Evolutionary conservation across 345 rosid genomes (phyloP).

Genomic region (Moringa oleifera): DNA sequence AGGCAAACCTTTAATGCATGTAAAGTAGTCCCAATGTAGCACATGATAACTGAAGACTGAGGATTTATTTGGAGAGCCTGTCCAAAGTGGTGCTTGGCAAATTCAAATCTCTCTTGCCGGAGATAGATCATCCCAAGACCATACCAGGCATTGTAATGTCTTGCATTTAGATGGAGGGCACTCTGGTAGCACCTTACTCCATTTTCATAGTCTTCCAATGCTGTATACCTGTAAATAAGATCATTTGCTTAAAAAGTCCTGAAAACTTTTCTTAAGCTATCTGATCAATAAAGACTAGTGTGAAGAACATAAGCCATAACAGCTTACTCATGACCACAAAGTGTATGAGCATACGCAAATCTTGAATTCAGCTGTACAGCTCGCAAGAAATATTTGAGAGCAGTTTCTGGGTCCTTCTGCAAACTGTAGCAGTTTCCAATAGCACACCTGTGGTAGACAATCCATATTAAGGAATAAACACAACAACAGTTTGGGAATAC

Average conservation of each 20-base stretch:
- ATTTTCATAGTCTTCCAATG: slow-evolving; percentile 71
- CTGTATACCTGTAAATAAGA: slow-evolving; percentile 49
- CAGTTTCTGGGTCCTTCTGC: slow-evolving; percentile 90
- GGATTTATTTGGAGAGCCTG: slow-evolving; percentile 74
- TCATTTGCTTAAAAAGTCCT: slow-evolving; percentile 1
- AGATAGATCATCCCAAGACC: slow-evolving; percentile 90
- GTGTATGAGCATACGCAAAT: slow-evolving; percentile 90
- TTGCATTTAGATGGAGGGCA: slow-evolving; percentile 68
- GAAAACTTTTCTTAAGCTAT: neutral
- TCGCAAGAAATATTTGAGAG: slow-evolving; percentile 79
- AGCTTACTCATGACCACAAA: slow-evolving; percentile 92
- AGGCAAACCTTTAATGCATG: slow-evolving; percentile 61
- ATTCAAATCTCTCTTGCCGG: slow-evolving; percentile 75
- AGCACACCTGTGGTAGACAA: slow-evolving; percentile 66
- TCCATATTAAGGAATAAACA: slow-evolving; percentile 1
- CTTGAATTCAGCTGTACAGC: slow-evolving; percentile 74
- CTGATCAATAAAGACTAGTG: slow-evolving; percentile 10
- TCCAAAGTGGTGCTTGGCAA: slow-evolving; percentile 84
- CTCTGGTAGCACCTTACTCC: slow-evolving; percentile 74
- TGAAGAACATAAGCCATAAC: slow-evolving; percentile 7
- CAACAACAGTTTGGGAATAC: neutral
- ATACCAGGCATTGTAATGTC: slow-evolving; percentile 91
- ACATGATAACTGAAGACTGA: slow-evolving; percentile 81
- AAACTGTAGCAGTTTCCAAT: slow-evolving; percentile 87
- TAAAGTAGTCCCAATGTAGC: slow-evolving; percentile 82